Conservation (phyloP, 129 eudicot species). For the Deinandra increscens region DNA sequence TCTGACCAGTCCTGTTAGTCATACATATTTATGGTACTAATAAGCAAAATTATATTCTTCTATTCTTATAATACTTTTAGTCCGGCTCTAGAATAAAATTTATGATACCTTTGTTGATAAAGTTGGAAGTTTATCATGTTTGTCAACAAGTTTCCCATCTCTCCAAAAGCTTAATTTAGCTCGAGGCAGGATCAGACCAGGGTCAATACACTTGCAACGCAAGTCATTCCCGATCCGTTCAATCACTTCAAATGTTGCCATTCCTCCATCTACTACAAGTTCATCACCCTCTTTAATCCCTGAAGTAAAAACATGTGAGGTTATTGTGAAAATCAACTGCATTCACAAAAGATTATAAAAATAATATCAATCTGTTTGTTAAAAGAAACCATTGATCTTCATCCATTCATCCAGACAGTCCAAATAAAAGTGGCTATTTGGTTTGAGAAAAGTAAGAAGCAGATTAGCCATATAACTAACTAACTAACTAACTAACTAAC, state of each 20-base stretch:
- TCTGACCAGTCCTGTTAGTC: conserved; percentile 71
- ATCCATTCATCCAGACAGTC: no score
- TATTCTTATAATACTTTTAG: no score
- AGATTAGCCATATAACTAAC: no score
- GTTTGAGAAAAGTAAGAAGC: no score
- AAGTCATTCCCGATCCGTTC: conserved; percentile 60
- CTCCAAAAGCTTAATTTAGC: conserved; percentile 81
- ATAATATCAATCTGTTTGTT: no score
- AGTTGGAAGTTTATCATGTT: conserved; percentile 57
- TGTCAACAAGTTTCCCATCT: conserved; percentile 59
- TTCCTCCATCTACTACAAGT: conserved; percentile 75
- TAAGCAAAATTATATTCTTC: no score
- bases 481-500: no score
- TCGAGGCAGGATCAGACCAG: conserved; percentile 64
- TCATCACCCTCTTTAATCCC: conserved; percentile 64
- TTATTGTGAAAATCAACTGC: no score
- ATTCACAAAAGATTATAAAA: no score
- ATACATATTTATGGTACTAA: background rate
- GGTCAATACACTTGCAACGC: conserved; percentile 58
- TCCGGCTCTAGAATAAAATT: no score
- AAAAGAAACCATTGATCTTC: no score
- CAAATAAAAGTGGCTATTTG: no score
- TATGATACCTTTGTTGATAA: conserved; percentile 43
- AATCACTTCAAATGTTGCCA: conserved; percentile 66
- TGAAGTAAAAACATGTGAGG: conserved; percentile 7